Conservation (phyloP, 2,329 filamentous ascomycete species). For the Colletotrichum sidae region DNA sequence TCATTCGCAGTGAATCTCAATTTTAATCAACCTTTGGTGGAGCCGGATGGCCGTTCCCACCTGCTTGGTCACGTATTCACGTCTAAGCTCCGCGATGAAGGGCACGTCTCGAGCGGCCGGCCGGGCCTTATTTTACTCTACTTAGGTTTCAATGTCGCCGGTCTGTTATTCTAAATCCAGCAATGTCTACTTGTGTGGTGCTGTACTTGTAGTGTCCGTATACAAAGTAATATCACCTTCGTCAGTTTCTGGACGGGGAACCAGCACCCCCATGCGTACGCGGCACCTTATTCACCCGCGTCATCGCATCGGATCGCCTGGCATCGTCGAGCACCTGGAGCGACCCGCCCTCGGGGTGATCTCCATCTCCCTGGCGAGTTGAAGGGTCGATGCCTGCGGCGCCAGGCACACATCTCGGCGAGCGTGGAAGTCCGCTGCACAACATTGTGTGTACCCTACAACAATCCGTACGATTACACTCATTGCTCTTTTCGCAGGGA, state of each 20-base stretch:
- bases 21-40: too few relatives aligned
- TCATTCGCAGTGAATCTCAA: conserved; percentile 1
- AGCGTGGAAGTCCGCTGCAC: not conserved
- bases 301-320: not conserved
- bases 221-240: too few relatives aligned
- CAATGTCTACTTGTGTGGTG: too few relatives aligned
- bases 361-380: conserved; percentile 17
- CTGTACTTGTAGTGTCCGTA: too few relatives aligned
- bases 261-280: not conserved
- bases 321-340: not conserved
- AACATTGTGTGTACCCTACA: not conserved
- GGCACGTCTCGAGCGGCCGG: too few relatives aligned
- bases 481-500: too few relatives aligned
- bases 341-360: conserved; percentile 9
- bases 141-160: too few relatives aligned
- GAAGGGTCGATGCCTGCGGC: conserved; percentile 32
- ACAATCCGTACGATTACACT: too few relatives aligned
- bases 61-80: too few relatives aligned
- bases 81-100: not conserved
- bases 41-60: too few relatives aligned
- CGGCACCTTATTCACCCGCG: not conserved
- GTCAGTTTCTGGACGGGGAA: not conserved
- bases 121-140: too few relatives aligned
- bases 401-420: conserved; percentile 22
- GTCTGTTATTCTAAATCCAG: too few relatives aligned